Evolutionary conservation across 1,284 basidiomycete genomes (phyloP), one percentile per base, ranked within the genome.

Genomic region (Takashimella tepidaria): DNA sequence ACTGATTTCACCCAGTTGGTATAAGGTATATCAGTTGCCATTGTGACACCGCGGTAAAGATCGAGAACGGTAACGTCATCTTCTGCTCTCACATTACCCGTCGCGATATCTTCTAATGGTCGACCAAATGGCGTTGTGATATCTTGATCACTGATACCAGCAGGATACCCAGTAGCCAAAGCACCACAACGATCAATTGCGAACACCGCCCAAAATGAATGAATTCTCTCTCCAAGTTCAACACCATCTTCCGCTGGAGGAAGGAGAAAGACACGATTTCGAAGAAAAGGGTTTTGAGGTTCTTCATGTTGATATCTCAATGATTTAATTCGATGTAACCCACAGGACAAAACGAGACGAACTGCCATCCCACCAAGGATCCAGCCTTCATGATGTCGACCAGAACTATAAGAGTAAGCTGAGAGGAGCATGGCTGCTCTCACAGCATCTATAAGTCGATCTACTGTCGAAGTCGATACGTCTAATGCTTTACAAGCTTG

Each of bases 351-450:
- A n/a, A 66, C 64, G 5, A 71, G 59, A 49, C 66, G 54, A 13
- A 65, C 59, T 21, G 64, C 68, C 21, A 67, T 40, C 5, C 70
- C 72, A 5, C 62, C 59, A 1, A 71, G 54, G 11, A 70, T 55
- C 67, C 68, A 74, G 1, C 70, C 72, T 62, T 69, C 67, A 49
- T 74, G 70, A 54, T 69, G 67, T 20, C 70, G 47, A 1, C 67
- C 70, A 1, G 63, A 68, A n/a, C 63, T 66, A 48, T 69, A 69
- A 4, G 67, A 60, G 49, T 72, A 71, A 1, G 66, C 65, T 41
- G 63, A 57, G 4, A 74, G 49, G 2, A 74, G 58, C 63, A 68
- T 69, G 1, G 70, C 68, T 0, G 70, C 66, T 16, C 67, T 58
- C 11, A 72, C 62, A 6, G 60, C 64, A 50, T 74, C 72, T 6